Base-by-base conservation (phyloP, 1,139 yeast genomes). In the Geotrichum bryndzae region DNA sequence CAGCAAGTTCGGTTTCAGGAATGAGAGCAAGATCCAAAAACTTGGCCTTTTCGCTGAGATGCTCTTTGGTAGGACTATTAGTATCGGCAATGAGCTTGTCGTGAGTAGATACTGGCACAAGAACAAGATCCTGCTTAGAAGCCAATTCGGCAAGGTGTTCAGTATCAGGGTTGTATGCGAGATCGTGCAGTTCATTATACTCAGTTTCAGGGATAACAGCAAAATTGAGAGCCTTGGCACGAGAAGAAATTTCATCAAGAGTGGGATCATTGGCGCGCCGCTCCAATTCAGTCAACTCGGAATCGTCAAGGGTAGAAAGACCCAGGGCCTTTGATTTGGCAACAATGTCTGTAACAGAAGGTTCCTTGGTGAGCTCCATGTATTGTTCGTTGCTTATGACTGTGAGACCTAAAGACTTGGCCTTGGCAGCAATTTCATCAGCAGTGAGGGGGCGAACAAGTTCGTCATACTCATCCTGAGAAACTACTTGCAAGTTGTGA, bases 271-370 rank as follows among this genome's bases (percentile, higher is more conserved):
- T 51, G 2, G 55, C 62, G 23, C 29, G 54, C 29, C 58, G 51
- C 41, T 41, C 55, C 41, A 59, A 59, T 45, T 62, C 60, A 48
- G 52, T 60, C 10, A 60, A 59, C 10, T 62, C 64, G 31, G 62
- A 63, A 8, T 60, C 60, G n/a, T 67, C 61, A 3, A 81, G 51
- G 2, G 81, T 64, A 8, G 68, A 68, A 46, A 73, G 70, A 1
- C 77, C 77, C 18, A 70, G 46, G 15, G 31, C 23, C n/a, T 56
- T 50, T 15, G 62, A 56, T 27, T 35, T 50, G 10, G 57, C 52
- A 33, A 48, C 72, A 29, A 75, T 56, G 41, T 74, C 75, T 6
- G 66, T 59, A 61, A 66, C 70, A 0, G 73, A 67, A 48, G 65
- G 70, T 22, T 66, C 64, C 13, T 68, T 60, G 1, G 63, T 59